Evolutionary conservation across 768 basidiomycete species (phyloP).

Genomic region (Suillus spraguei): DNA sequence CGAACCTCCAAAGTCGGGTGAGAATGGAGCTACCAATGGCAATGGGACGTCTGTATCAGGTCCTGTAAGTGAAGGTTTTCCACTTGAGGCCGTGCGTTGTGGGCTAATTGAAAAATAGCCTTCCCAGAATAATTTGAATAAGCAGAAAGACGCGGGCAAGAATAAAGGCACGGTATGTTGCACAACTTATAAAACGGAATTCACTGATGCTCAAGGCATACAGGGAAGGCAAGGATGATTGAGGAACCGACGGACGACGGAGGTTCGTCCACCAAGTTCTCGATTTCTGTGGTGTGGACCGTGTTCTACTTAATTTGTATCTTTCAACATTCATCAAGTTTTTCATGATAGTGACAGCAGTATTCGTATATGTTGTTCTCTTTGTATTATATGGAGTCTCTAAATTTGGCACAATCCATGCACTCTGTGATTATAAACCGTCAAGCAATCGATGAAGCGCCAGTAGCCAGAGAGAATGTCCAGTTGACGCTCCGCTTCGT

Average conservation of each 20-base stretch:
- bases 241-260: not conserved
- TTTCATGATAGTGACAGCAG: not conserved
- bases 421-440: not conserved
- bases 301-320: no score
- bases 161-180: not conserved
- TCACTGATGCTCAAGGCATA: no score
- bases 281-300: not conserved
- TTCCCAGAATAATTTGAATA: not conserved
- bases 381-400: not conserved
- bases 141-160: not conserved
- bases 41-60: not conserved
- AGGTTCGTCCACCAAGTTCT: not conserved
- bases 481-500: not conserved
- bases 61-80: not conserved
- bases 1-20: not conserved
- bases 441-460: slow-evolving; percentile 9
- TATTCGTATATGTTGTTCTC: not conserved
- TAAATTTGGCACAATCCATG: not conserved
- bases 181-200: not conserved
- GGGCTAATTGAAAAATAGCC: not conserved
- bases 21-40: not conserved
- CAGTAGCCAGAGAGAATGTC: not conserved
- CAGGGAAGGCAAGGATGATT: not conserved
- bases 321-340: not conserved
- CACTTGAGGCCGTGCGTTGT: not conserved